Base-by-base conservation (phyloP, 2,329 filamentous ascomycete genomes). In the Phaeosphaeriaceae sp. region DNA sequence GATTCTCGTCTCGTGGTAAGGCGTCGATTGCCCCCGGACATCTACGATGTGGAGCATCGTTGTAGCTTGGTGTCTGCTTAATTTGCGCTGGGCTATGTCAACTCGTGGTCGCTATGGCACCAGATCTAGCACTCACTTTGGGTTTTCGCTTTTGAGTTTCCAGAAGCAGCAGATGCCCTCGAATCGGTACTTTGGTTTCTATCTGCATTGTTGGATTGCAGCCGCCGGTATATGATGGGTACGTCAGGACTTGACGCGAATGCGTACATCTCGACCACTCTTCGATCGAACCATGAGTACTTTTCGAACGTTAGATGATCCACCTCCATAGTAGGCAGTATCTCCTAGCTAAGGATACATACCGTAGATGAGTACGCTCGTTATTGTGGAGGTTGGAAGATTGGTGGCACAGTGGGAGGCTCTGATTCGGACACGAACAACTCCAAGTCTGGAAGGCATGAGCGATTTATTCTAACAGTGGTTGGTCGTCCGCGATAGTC, bases 191-290 rank as follows among this genome's bases (percentile, higher is more conserved):
- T 15, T 13, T 15, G 49, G 6, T 15, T 20, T n/a, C 5, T 2
- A 10, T 13, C 15, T 1, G n/a, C 22, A n/a, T 27, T 17, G 10
- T 44, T 52, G n/a, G n/a, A 5, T 20, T 45, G 49, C 21, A 52
- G 31, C 24, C 25, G 20, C 19, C 49, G 36, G n/a, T 42, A 44
- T 3, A 52, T 52, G 36, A 52, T 36, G 19, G 49, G 49, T 27
- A 36, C 36, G 36, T 52, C 33, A 19, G 49, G 49, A 44, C 49
- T 52, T n/a, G 49, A 44, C 19, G 49, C 49, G 25, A 52, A 52
- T 31, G 49, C 36, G 24, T 44, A 52, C 21, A 52, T 52, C 36
- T 24, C 25, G 13, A 15, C 45, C 25, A 21, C 48, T 40, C 19
- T 2, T 5, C 48, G 31, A 4, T 19, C n/a, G 19, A 40, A 40